Evolutionary conservation across 805 yeast genomes (phyloP), one percentile per base, ranked within the genome.

Genomic region (Cyberlindnera americana): DNA sequence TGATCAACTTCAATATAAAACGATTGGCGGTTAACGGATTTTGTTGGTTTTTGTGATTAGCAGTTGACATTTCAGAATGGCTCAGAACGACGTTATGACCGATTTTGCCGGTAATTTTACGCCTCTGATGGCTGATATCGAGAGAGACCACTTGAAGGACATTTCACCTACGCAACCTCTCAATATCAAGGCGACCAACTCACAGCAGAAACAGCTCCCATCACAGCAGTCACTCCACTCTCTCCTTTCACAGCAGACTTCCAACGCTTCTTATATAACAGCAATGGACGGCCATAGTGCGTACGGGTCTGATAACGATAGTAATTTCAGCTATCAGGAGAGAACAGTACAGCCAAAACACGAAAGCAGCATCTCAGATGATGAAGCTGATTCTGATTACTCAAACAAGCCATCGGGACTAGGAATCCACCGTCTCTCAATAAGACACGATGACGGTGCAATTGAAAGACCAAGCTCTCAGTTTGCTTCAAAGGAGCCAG

Each of bases 111-210:
- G 43, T 3, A 33, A 19, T 26, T 30, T 35, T 7, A 41, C 45
- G 9, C 48, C 40, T 19, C 25, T 38, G 31, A 21, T 32, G 23
- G 33, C 16, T 12, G 21, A 33, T 18, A 17, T 19, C 7, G 33
- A 37, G n/a, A 21, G 16, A 5, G 26, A 17, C 33, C 21, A 16
- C 16, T 5, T 42, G 13, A 40, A 31, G 17, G 55, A 36, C 16
- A 43, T 54, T 10, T 52, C 60, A 4, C 60, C 60, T 2, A 55
- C 58, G 5, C 37, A 53, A 37, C 60, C 60, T 13, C 35, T 55
- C 37, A 50, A 52, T 28, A 37, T 48, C 36, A 44, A 33, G 32
- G 18, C 38, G 14, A 24, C 29, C 11, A 12, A 14, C 19, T 13
- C 9, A 12, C 6, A 10, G 8, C 26, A 25, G 7, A 11, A 31